Conservation (phyloP, 2,329 filamentous ascomycete species). For the Madurella mycetomatis region DNA sequence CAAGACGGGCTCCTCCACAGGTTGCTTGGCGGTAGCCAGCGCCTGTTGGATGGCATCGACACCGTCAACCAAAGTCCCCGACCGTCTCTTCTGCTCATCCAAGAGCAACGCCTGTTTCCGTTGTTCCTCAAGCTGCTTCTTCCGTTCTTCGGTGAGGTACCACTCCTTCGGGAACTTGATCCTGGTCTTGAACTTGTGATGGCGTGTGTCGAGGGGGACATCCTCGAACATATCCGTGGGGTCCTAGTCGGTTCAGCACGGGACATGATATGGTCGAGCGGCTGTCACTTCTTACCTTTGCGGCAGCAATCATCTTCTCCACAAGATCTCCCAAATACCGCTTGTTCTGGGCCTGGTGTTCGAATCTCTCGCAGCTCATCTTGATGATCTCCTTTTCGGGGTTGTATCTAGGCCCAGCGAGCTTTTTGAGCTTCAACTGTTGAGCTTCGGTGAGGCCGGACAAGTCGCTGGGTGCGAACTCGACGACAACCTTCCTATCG, state of each 20-base stretch:
- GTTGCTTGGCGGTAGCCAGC: conserved; percentile 26
- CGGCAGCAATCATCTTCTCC: conserved; percentile 66
- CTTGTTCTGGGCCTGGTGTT: conserved; percentile 93
- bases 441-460: conserved; percentile 60
- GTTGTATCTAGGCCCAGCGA: conserved; percentile 82
- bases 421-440: conserved; percentile 77
- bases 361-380: conserved; percentile 86
- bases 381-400: conserved; percentile 74
- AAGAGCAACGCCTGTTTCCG: conserved; percentile 48
- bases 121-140: conserved; percentile 57
- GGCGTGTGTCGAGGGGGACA: conserved; percentile 81
- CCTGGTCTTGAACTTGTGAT: conserved; percentile 66
- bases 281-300: conserved; percentile 49
- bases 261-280: not conserved
- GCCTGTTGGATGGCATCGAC: conserved; percentile 42
- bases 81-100: conserved; percentile 51
- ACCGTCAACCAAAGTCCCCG: conserved; percentile 58
- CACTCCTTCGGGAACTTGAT: conserved; percentile 76
- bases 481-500: conserved; percentile 87
- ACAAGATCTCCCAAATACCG: conserved; percentile 82
- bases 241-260: conserved; percentile 45
- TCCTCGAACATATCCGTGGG: conserved; percentile 78
- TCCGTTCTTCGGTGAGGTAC: conserved; percentile 69
- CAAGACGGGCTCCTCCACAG: conserved; percentile 6
- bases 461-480: conserved; percentile 75